phyloP scores from a whole-genome alignment of 441 rosid genomes.

The Bocquillonia castaneifolia region DNA sequence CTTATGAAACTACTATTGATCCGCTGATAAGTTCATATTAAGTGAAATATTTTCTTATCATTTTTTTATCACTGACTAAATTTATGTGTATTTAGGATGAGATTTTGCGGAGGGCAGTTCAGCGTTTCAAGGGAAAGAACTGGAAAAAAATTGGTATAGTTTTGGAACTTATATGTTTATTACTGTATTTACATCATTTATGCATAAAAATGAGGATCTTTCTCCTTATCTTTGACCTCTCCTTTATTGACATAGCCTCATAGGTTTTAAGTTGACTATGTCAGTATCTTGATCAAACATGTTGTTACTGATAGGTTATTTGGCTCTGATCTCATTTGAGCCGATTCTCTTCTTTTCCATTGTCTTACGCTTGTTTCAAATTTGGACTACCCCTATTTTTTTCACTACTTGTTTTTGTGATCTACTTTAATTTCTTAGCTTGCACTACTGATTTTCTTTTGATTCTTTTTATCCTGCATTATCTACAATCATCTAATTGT shows the following conservation, averaged over 20 bases:
- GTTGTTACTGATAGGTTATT: not conserved
- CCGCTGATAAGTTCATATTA: not conserved
- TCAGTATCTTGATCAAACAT: not conserved
- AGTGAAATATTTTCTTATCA: not conserved
- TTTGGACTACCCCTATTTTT: not conserved
- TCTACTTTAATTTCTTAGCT: conserved; percentile 10
- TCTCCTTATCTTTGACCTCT: not conserved
- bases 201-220: not conserved
- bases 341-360: not conserved
- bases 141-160: conserved; percentile 94
- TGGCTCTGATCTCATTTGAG: not conserved
- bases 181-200: conserved; percentile 1
- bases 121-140: conserved; percentile 92
- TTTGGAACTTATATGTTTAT: conserved; percentile 7
- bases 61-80: conserved; percentile 2
- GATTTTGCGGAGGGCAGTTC: conserved; percentile 82
- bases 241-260: not conserved
- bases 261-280: not conserved
- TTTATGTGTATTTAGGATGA: conserved; percentile 62
- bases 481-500: conserved; percentile 29
- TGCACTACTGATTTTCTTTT: not conserved
- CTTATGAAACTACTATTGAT: not conserved
- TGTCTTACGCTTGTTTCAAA: not conserved
- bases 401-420: not conserved
- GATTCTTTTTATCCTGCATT: not conserved